These are phyloP conservation scores for Friedmanniomyces simplex DNA, from an alignment of 495 filamentous ascomycete genomes.

Conservation along the genomic window DNA sequence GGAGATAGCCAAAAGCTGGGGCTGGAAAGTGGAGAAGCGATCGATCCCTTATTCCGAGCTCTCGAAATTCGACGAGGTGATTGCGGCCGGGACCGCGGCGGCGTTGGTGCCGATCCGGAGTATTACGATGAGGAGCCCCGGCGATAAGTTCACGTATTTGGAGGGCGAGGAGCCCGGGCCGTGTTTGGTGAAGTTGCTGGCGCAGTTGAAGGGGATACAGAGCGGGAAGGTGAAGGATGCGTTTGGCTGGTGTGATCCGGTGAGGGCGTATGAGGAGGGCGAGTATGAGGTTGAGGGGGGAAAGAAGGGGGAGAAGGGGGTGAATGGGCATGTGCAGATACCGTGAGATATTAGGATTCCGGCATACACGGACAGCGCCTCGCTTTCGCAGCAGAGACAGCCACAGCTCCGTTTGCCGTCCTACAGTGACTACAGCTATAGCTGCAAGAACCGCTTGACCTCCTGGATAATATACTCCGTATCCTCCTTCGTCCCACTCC, in stretches of 20 bases:
- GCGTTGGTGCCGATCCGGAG: slow-evolving; percentile 82
- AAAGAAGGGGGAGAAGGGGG: slow-evolving; percentile 3
- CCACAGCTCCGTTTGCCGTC: no score
- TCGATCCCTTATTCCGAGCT: slow-evolving; percentile 72
- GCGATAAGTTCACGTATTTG: slow-evolving; percentile 49
- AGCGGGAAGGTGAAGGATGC: slow-evolving; percentile 61
- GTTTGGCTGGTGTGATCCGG: slow-evolving; percentile 60
- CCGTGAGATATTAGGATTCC: no score
- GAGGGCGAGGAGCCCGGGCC: slow-evolving; percentile 54
- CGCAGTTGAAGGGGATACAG: slow-evolving; percentile 78
- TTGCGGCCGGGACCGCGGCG: slow-evolving; percentile 88
- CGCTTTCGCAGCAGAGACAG: no score
- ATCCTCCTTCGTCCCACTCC: slow-evolving; percentile 32
- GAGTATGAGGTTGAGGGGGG: slow-evolving; percentile 14
- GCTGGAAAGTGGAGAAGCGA: slow-evolving; percentile 30
- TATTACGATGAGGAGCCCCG: slow-evolving; percentile 58
- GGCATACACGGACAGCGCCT: no score
- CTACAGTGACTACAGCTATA: slow-evolving; percentile 5
- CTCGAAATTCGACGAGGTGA: slow-evolving; percentile 63
- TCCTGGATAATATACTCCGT: slow-evolving; percentile 27
- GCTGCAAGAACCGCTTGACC: slow-evolving; percentile 15
- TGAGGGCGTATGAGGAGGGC: slow-evolving; percentile 33
- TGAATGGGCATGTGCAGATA: slow-evolving; percentile 13
- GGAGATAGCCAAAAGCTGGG: slow-evolving; percentile 23
- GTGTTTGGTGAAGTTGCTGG: slow-evolving; percentile 55